Percentiles rank a stretch among this genome's conserved stretches.
Evolutionary conservation across 345 rosid species (phyloP).

Genomic region (Sisymbrium irio): DNA sequence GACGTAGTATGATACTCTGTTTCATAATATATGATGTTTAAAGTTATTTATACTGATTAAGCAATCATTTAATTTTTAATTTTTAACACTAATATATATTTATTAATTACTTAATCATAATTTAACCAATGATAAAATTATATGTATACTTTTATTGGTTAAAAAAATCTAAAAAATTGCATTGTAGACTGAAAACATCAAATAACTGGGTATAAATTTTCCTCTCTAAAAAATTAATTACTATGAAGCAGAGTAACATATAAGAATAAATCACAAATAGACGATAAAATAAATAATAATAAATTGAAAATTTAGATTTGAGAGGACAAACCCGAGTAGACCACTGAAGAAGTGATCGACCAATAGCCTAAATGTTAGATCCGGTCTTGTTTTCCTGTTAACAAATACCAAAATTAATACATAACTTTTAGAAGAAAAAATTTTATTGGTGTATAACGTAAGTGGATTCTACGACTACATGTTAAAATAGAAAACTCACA

Average conservation of each 20-base stretch:
- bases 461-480: not conserved
- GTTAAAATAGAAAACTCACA: not conserved
- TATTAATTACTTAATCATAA: no score
- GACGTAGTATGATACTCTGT: not conserved
- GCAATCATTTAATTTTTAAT: no score
- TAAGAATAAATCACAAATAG: not conserved
- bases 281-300: not conserved
- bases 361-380: conserved; percentile 38
- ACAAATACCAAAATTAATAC: conserved; percentile 6
- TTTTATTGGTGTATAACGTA: not conserved
- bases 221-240: no score
- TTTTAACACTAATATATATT: no score
- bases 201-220: no score
- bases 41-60: no score
- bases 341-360: conserved; percentile 48
- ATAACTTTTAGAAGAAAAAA: not conserved
- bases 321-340: conserved; percentile 39
- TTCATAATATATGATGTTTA: no score
- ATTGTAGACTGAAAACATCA: no score
- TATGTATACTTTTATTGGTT: no score
- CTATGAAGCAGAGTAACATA: no score
- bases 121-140: no score
- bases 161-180: no score
- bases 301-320: not conserved
- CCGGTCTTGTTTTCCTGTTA: conserved; percentile 43